Conservation (phyloP, 176 grass and related monocot genomes). For the Bolboschoenus planiculmis region DNA sequence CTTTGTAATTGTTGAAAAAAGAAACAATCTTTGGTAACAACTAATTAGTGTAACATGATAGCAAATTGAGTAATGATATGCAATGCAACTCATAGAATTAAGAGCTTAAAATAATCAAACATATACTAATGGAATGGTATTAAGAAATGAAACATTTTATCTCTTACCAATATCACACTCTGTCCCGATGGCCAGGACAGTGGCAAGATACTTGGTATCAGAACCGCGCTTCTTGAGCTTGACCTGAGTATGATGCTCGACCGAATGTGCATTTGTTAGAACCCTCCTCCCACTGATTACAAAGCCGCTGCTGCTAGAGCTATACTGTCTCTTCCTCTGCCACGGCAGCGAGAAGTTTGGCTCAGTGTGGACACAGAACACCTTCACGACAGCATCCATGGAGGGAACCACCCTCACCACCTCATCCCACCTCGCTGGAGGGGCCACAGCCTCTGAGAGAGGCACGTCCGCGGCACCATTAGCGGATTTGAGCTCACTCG, state of each 20-base stretch:
- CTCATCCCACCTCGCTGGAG: constrained; percentile 68
- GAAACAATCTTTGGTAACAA: not conserved
- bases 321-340: constrained; percentile 93
- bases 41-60: not conserved
- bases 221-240: constrained; percentile 95
- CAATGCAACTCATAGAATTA: not conserved
- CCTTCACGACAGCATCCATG: constrained; percentile 96
- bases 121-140: no score
- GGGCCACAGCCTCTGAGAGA: constrained; percentile 20
- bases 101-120: no score
- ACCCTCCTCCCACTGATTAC: constrained; percentile 66
- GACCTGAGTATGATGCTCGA: constrained; percentile 89
- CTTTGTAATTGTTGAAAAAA: not conserved
- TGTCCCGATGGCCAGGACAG: constrained; percentile 80
- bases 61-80: not conserved
- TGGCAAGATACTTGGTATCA: constrained; percentile 86
- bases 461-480: constrained; percentile 16
- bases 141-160: not conserved
- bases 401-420: constrained; percentile 65
- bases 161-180: constrained; percentile 90
- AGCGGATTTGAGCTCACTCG: not conserved
- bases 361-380: constrained; percentile 92
- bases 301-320: constrained; percentile 84
- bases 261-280: constrained; percentile 88
- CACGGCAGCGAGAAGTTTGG: constrained; percentile 93